These are phyloP conservation scores for Calonectria crousiana DNA, from an alignment of 2,329 filamentous ascomycete species.

Conservation along the genomic window DNA sequence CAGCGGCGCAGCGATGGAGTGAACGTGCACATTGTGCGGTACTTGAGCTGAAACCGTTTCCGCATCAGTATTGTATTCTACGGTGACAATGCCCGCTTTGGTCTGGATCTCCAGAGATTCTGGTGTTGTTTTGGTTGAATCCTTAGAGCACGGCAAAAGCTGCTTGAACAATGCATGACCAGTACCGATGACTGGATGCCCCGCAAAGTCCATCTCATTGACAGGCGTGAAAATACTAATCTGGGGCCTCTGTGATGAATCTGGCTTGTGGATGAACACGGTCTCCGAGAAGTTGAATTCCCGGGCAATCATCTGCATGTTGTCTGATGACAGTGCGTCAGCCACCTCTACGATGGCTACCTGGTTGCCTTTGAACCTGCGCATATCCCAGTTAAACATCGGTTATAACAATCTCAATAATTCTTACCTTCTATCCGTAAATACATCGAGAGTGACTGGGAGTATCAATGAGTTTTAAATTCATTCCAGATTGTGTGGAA, in stretches of 20 bases:
- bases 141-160: background rate
- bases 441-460: constrained; percentile 18
- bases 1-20: background rate
- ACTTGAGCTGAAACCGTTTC: constrained; percentile 26
- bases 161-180: constrained; percentile 28
- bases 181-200: constrained; percentile 29
- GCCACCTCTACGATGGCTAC: constrained; percentile 23
- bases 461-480: no score
- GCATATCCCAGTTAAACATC: background rate
- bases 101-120: background rate
- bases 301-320: constrained; percentile 28
- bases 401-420: background rate
- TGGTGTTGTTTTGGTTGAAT: background rate
- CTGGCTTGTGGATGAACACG: constrained; percentile 15
- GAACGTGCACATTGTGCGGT: constrained; percentile 29
- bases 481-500: no score
- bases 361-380: constrained; percentile 30
- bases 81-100: constrained; percentile 15
- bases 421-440: constrained; percentile 9
- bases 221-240: constrained; percentile 30
- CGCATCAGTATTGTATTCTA: constrained; percentile 10
- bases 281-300: constrained; percentile 35
- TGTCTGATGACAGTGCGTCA: background rate
- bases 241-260: background rate
- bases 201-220: constrained; percentile 34